A percentile compares a stretch with the other conserved stretches of the same genome.
Conservation (phyloP, 2,329 filamentous ascomycete genomes). For the Aureobasidium leucospermi region DNA sequence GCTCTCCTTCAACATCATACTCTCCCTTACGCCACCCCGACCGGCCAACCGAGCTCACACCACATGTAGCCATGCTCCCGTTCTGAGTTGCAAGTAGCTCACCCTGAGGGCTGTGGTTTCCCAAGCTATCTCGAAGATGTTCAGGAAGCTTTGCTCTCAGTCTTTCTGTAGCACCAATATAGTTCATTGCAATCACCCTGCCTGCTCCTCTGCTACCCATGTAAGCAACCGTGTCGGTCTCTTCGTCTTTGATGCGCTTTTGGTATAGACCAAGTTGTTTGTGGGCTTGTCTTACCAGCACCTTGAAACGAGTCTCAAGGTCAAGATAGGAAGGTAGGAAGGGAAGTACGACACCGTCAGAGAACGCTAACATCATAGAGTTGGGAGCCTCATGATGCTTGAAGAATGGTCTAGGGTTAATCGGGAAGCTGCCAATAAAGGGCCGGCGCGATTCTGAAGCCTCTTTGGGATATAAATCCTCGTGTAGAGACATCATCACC, state of each 20-base stretch:
- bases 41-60: constrained; percentile 37
- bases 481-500: constrained; percentile 40
- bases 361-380: constrained; percentile 42
- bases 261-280: constrained; percentile 38
- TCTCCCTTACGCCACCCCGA: constrained; percentile 26
- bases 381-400: constrained; percentile 31
- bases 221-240: constrained; percentile 18
- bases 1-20: constrained; percentile 20
- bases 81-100: constrained; percentile 26
- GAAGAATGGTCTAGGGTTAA: constrained; percentile 41
- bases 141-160: constrained; percentile 28
- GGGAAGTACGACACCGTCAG: constrained; percentile 39
- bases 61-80: constrained; percentile 35
- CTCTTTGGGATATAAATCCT: constrained; percentile 25
- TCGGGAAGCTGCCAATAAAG: constrained; percentile 40
- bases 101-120: constrained; percentile 31
- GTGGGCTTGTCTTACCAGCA: constrained; percentile 36
- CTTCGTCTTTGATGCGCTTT: constrained; percentile 29
- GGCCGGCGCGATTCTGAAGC: constrained; percentile 25
- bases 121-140: constrained; percentile 19
- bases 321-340: constrained; percentile 31
- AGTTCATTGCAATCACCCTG: constrained; percentile 37
- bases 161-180: constrained; percentile 35
- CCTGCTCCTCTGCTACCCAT: constrained; percentile 32
- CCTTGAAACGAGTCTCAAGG: constrained; percentile 31